A percentile compares a stretch with the other conserved stretches of the same genome.
phyloP scores from a whole-genome alignment of 2,329 filamentous ascomycete genomes.

The Fusarium secorum region DNA sequence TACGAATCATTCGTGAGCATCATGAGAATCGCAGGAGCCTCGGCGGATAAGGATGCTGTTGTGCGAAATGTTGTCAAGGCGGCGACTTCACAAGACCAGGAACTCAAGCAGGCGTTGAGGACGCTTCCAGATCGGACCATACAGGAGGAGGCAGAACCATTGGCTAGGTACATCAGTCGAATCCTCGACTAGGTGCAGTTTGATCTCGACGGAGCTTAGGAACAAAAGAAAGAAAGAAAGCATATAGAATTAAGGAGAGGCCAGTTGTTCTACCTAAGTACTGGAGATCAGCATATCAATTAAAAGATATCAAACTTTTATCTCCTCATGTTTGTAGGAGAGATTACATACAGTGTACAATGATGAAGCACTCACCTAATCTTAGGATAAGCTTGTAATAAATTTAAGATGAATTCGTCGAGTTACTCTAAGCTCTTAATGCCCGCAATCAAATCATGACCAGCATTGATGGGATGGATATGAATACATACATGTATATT shows the following conservation, averaged over 20 bases:
- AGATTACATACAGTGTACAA: not conserved
- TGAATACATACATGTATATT: conserved; percentile 27
- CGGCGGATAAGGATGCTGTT: conserved; percentile 46
- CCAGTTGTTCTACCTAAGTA: not conserved
- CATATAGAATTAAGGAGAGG: not conserved
- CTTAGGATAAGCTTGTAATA: not conserved
- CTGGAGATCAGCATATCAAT: not conserved
- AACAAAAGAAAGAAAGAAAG: not conserved
- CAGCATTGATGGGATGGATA: conserved; percentile 3
- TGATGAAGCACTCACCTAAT: not conserved
- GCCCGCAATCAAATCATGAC: not conserved
- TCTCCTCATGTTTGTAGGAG: not conserved
- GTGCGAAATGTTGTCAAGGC: conserved; percentile 52
- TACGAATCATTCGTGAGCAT: conserved; percentile 60
- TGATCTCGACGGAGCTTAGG: not conserved
- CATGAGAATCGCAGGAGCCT: conserved; percentile 53
- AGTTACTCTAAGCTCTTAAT: not conserved
- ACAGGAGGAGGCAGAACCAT: conserved; percentile 58
- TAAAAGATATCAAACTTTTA: no score
- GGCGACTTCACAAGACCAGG: conserved; percentile 51
- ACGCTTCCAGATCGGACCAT: conserved; percentile 58
- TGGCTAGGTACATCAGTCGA: conserved; percentile 55
- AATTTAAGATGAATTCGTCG: not conserved
- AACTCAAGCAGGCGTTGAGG: conserved; percentile 50
- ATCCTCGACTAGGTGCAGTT: conserved; percentile 42